Base-by-base conservation (phyloP, 371 early-diverging fungal species). In the Mortierella sp. region DNA sequence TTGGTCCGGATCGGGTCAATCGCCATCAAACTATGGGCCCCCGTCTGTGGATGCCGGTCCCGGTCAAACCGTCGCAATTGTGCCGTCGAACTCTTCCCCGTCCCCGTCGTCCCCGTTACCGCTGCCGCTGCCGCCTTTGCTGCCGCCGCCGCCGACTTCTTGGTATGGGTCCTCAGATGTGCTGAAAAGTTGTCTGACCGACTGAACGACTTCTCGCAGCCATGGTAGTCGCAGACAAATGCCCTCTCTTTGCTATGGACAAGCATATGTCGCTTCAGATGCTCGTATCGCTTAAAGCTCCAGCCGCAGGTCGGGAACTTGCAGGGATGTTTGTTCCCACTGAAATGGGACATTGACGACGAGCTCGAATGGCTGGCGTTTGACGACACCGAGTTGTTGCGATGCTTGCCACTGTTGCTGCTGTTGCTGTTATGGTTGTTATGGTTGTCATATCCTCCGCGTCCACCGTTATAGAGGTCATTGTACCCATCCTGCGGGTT, bases 211-310 rank as follows among this genome's bases (percentile, higher is more conserved):
- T 93, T 93, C 24, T 90, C 89, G 74, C 95, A 95, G 1, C 91
- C 91, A 40, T 88, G 88, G 34, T 87, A 90, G 66, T 87, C 88
- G 76, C 95, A 95, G 16, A 89, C 89, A 85, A 89, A 92, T 24
- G 95, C 88, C 11, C 90, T 77, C 47, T 90, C 90, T 22, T 89
- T 90, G 22, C 90, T 88, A 63, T 91, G 91, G 44, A 91, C 90
- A 22, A 93, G 79, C 87, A 90, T 89, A 73, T 95, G 96, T 6
- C 97, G 80, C 66, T 94, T 93, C 50, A 96, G 85, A 79, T 96
- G 95, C 74, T 96, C 96, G 77, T 89, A 92, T 24, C 96, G 89
- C 81, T 95, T 96, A 73, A 91, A 91, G 44, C 88, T 89, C 90
- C 89, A 89, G 24, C 88, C 87, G 70, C 90, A 90, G 58, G 77